Base-by-base conservation (phyloP, 257 asterid species). In the Solanum pennellii region DNA sequence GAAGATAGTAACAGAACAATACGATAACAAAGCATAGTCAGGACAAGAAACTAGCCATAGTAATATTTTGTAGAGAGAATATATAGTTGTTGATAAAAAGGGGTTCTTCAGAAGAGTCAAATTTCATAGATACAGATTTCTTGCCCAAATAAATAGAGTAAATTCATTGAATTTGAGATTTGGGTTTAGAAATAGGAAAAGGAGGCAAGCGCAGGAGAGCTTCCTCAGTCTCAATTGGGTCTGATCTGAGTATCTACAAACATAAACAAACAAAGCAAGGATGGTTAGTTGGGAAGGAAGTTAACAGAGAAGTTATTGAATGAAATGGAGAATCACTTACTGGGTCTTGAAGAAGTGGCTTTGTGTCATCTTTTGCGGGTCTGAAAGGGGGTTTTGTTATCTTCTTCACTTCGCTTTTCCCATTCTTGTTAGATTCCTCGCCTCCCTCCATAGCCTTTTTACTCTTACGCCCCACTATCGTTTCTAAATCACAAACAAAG, bases 191-290 rank as follows among this genome's bases (percentile, higher is more conserved):
- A 86, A 87, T 75, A 41, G 98, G 97, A 37, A 95, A 89, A 86
- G 95, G 95, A 83, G 98, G 97, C 93, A 96, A 90, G 8, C 94
- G 94, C 69, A 96, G 94, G 79, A 96, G 93, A 44, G 98, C 95
- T 93, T 96, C 99, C 91, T 96, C 98, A 1, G 98, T 94, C 92
- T 93, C 97, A 56, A 94, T 95, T 82, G 98, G 99, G 90, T 96
- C 97, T 88, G 99, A 94, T 86, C 98, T 95, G 83, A 93, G 72
- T 69, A 96, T 95, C 98, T 96, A 87, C 74, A 9, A 20, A 82
- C n/a, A 83, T 73, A 62, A 44, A 74, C 7, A 87, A 31, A 42
- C 18, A 29, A 23, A 71, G 20, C 3, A 20, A 47, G 33, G 14
- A 31, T 16, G 12, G 12, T 39, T 39, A 74, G 37, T 74, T 37